Conservation (phyloP, 2,329 filamentous ascomycete genomes). For the Stachybotrys echinatus region DNA sequence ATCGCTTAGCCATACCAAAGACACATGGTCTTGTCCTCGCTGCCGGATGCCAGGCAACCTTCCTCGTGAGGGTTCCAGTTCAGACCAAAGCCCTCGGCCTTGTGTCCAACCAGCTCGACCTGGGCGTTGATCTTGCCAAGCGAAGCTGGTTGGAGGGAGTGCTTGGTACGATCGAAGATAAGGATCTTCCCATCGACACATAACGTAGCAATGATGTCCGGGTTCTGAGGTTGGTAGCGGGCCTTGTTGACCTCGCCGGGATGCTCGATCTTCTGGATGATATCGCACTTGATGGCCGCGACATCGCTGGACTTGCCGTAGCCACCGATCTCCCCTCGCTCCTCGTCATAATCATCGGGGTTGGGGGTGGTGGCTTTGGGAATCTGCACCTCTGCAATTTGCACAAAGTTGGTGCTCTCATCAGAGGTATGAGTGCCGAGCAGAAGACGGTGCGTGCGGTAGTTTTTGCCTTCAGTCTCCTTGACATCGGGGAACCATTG, state of each 20-base stretch:
- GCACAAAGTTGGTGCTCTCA: constrained; percentile 80
- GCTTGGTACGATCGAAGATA: constrained; percentile 94
- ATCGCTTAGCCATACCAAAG: constrained; percentile 85
- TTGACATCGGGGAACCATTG: constrained; percentile 98
- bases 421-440: constrained; percentile 93
- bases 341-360: constrained; percentile 82
- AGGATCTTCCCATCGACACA: constrained; percentile 83
- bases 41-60: constrained; percentile 82
- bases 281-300: constrained; percentile 75
- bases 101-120: constrained; percentile 80
- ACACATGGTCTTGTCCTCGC: constrained; percentile 85
- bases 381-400: constrained; percentile 91
- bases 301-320: constrained; percentile 73
- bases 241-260: constrained; percentile 98
- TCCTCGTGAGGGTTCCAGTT: constrained; percentile 84
- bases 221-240: constrained; percentile 94
- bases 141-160: constrained; percentile 65
- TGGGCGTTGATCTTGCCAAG: constrained; percentile 69
- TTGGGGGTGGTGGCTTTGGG: constrained; percentile 73
- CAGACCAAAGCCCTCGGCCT: constrained; percentile 83
- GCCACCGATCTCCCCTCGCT: constrained; percentile 88
- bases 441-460: constrained; percentile 80
- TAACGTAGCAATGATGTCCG: constrained; percentile 91
- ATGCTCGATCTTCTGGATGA: constrained; percentile 94
- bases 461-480: constrained; percentile 80